A percentile compares a stretch with the other conserved stretches of the same genome.
These are phyloP conservation scores for Fusarium tuaranense DNA, from an alignment of 2,329 filamentous ascomycete genomes.

Conservation along the genomic window DNA sequence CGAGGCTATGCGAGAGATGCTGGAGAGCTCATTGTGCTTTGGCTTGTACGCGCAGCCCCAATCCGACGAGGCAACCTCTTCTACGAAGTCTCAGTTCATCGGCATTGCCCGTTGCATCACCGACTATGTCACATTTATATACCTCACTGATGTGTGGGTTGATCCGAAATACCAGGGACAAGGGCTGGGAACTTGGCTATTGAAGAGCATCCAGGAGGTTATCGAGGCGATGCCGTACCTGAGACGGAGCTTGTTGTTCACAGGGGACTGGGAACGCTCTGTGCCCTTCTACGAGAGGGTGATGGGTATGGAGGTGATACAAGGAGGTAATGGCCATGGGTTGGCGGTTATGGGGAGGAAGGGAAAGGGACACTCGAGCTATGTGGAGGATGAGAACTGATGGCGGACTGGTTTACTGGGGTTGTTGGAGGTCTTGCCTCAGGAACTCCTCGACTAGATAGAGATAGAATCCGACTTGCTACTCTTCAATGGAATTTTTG, in stretches of 20 bases:
- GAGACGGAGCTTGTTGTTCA: slow-evolving; percentile 63
- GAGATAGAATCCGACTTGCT: too few species aligned
- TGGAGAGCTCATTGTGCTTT: slow-evolving; percentile 67
- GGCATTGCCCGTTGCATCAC: slow-evolving; percentile 64
- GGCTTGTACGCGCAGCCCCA: slow-evolving; percentile 58
- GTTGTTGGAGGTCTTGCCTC: background rate
- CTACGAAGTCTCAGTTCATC: slow-evolving; percentile 22
- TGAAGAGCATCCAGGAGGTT: slow-evolving; percentile 65
- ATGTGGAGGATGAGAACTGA: background rate
- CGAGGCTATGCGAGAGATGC: slow-evolving; percentile 55
- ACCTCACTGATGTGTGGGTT: slow-evolving; percentile 71
- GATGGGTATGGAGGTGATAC: slow-evolving; percentile 43
- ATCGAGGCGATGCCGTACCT: slow-evolving; percentile 63
- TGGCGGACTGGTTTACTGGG: background rate
- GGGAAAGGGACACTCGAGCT: background rate
- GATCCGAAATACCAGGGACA: slow-evolving; percentile 62
- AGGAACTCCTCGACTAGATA: background rate
- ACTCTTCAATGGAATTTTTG: background rate
- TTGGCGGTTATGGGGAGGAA: background rate
- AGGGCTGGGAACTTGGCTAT: slow-evolving; percentile 70
- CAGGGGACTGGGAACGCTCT: slow-evolving; percentile 45
- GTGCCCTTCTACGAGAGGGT: slow-evolving; percentile 45
- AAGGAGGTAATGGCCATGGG: background rate
- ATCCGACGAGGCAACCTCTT: background rate
- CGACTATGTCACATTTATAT: slow-evolving; percentile 71